Evolutionary conservation across 192 early-diverging fungal genomes (phyloP).

Genomic region (Thamnidium elegans): DNA sequence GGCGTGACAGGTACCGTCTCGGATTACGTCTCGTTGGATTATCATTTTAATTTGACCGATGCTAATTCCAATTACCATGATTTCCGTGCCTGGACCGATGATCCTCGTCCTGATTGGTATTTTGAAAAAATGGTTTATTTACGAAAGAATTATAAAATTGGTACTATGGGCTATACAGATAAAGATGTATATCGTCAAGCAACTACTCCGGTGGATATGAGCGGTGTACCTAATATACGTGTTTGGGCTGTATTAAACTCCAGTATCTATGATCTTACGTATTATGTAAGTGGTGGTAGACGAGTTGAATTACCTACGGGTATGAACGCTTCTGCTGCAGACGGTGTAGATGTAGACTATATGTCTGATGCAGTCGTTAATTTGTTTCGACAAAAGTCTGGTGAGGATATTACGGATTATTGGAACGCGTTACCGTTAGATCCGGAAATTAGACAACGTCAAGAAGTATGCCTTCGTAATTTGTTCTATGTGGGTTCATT

Average conservation of each 20-base stretch:
- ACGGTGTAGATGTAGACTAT: conserved; percentile 48
- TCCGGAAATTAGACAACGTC: conserved; percentile 38
- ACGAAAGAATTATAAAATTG: conserved; percentile 61
- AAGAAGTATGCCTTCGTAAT: conserved; percentile 75
- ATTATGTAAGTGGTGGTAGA: conserved; percentile 57
- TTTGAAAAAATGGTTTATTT: conserved; percentile 59
- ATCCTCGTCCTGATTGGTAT: conserved; percentile 66
- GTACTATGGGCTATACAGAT: conserved; percentile 61
- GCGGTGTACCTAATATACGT: conserved; percentile 36
- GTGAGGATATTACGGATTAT: conserved; percentile 59
- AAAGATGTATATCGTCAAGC: conserved; percentile 55
- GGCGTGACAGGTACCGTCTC: conserved; percentile 36
- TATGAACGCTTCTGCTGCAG: conserved; percentile 37
- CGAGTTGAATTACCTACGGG: conserved; percentile 41
- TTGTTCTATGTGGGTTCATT: conserved; percentile 87
- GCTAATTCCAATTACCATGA: conserved; percentile 64
- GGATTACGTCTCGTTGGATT: conserved; percentile 45
- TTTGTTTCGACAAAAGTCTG: conserved; percentile 64
- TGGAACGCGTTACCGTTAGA: conserved; percentile 59
- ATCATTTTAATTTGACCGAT: conserved; percentile 45
- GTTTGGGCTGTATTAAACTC: conserved; percentile 64
- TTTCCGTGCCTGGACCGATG: conserved; percentile 64
- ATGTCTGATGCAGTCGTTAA: conserved; percentile 55
- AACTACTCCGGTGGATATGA: conserved; percentile 25
- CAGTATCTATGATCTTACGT: conserved; percentile 71